phyloP scores from a whole-genome alignment of 495 filamentous ascomycete genomes.

The Lasiosphaeria hispida region DNA sequence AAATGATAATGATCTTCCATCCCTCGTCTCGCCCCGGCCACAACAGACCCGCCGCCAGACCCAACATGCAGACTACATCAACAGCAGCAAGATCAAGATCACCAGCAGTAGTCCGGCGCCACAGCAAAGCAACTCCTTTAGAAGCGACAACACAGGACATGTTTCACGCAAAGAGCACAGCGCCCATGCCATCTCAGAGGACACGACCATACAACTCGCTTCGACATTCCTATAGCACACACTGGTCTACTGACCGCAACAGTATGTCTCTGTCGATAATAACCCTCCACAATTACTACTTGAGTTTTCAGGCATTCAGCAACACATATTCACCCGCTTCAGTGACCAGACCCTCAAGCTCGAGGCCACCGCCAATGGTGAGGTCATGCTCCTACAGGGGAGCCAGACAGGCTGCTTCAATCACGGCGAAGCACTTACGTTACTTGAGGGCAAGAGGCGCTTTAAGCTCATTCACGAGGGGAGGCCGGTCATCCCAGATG shows the following conservation, averaged over 20 bases:
- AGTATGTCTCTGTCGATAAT: not conserved
- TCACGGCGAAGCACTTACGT: not conserved
- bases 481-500: conserved; percentile 6
- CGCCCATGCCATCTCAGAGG: conserved; percentile 3
- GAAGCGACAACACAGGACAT: conserved; percentile 9
- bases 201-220: conserved; percentile 7
- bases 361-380: conserved; percentile 11
- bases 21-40: conserved; percentile 5
- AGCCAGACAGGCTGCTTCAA: not conserved
- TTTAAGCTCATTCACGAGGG: conserved; percentile 7
- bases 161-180: conserved; percentile 8
- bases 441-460: conserved; percentile 10
- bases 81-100: conserved; percentile 8
- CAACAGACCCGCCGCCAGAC: conserved; percentile 7
- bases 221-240: conserved; percentile 9
- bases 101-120: conserved; percentile 7
- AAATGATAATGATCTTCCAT: not conserved
- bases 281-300: conserved; percentile 1
- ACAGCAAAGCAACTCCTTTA: conserved; percentile 7
- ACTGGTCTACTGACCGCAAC: conserved; percentile 9
- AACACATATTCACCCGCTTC: conserved; percentile 6
- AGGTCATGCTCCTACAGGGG: conserved; percentile 3
- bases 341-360: conserved; percentile 1
- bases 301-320: conserved; percentile 11
- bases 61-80: conserved; percentile 8